Percentiles rank a stretch among this genome's conserved stretches.
These are phyloP conservation scores for Trichoderma reesei DNA, from an alignment of 495 filamentous ascomycete genomes.

Conservation along the genomic window DNA sequence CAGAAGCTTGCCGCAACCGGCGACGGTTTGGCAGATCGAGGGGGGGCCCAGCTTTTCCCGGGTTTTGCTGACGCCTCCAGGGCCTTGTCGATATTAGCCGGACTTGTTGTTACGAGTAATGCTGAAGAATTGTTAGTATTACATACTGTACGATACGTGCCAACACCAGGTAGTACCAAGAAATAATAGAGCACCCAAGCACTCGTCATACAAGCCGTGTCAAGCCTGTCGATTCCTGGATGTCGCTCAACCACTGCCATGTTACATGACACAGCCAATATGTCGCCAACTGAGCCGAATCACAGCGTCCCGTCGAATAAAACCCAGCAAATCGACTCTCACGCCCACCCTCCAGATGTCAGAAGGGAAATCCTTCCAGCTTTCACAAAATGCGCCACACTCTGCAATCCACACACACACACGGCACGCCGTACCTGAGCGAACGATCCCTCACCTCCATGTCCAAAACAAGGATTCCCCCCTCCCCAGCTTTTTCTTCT, in stretches of 20 bases:
- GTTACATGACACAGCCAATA: not conserved
- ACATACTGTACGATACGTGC: too few relatives aligned
- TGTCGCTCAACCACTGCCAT: not conserved
- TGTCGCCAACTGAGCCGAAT: not conserved
- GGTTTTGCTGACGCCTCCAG: not conserved
- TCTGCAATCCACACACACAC: not conserved
- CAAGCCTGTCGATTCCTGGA: too few relatives aligned
- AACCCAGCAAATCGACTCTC: not conserved
- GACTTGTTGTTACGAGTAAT: too few relatives aligned
- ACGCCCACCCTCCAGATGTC: not conserved
- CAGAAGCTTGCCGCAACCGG: slow-evolving; percentile 2
- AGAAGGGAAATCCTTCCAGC: slow-evolving; percentile 5
- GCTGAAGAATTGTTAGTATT: too few relatives aligned
- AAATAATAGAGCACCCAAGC: too few relatives aligned
- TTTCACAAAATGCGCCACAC: not conserved
- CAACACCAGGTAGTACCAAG: too few relatives aligned
- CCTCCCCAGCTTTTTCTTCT: not conserved
- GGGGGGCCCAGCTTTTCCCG: not conserved
- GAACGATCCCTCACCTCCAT: too few relatives aligned
- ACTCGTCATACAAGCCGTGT: too few relatives aligned
- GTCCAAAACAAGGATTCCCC: not conserved
- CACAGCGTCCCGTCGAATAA: not conserved
- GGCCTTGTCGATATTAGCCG: not conserved
- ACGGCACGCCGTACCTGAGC: not conserved
- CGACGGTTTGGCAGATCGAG: not conserved